Base-by-base conservation (phyloP, 169 alveolate genomes). In the Eimeria sp. region DNA sequence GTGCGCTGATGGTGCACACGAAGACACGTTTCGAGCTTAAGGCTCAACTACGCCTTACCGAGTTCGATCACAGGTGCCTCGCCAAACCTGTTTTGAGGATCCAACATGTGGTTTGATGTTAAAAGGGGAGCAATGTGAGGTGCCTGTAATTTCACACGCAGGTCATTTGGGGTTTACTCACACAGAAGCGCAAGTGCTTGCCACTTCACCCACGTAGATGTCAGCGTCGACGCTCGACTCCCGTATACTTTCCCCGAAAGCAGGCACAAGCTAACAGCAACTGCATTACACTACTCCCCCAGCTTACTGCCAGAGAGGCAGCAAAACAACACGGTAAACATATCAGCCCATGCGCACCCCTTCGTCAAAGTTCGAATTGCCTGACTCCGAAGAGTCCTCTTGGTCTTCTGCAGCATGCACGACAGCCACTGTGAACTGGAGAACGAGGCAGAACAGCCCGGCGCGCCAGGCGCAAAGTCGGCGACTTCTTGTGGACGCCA, bases 301-400 rank as follows among this genome's bases (percentile, higher is more conserved):
- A 13, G 22, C 30, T 47, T 78, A 25, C 5, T 51, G 7, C 65
- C 34, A 67, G n/a, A 63, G 16, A 18, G 67, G 30, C 34, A 40
- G 83, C 30, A 18, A 0, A 73, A 40, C 30, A 20, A 40, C 30
- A 20, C 18, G 54, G 30, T 73, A 73, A 43, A 11, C 49, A 27
- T 25, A 47, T 6, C 18, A 25, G 40, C 40, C 40, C 49, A 27
- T 25, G 75, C 91, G 43, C 75, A 83, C 91, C 91, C 45, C 91
- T 4, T 83, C 91, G 63, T 83, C 91, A 51, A 30, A 57, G 51
- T 11, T 54, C 30, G 75, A 57, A 11, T 27, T 11, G 22, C 47
- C 76, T 4, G 73, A 51, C 30, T 83, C 91, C 75, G 65, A 43
- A 18, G 91, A 83, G 40, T 83, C 91, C 57, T 51, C 91, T 51